A percentile compares a stretch with the other conserved stretches of the same genome.
Evolutionary conservation across 2,329 filamentous ascomycete species (phyloP).

Genomic region (Paracamarosporium sp.): DNA sequence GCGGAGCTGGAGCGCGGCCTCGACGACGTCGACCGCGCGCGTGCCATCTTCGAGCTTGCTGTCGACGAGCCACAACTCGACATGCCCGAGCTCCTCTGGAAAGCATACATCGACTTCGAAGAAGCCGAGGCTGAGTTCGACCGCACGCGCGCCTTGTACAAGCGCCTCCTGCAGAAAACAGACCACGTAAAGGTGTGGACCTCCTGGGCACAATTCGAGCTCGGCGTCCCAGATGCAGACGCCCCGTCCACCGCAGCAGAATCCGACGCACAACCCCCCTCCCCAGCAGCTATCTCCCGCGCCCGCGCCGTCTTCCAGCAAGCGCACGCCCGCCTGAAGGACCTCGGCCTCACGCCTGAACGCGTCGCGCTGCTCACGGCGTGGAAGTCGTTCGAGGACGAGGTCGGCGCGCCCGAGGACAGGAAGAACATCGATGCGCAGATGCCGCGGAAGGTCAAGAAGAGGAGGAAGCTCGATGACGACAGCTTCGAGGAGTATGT

Average conservation of each 20-base stretch:
- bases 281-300: conserved; percentile 81
- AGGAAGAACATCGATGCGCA: conserved; percentile 85
- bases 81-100: conserved; percentile 98
- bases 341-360: conserved; percentile 89
- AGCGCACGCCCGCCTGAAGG: conserved; percentile 85
- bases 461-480: conserved; percentile 88
- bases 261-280: conserved; percentile 69
- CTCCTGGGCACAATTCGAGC: conserved; percentile 97
- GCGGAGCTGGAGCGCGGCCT: conserved; percentile 90
- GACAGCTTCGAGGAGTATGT: conserved; percentile 95
- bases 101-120: conserved; percentile 98
- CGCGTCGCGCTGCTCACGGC: conserved; percentile 89
- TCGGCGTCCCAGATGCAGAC: conserved; percentile 82
- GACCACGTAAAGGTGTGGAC: conserved; percentile 99
- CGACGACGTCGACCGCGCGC: conserved; percentile 85
- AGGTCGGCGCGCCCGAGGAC: conserved; percentile 77
- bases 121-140: conserved; percentile 94
- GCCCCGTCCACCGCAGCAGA: conserved; percentile 66
- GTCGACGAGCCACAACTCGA: conserved; percentile 83
- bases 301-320: conserved; percentile 85
- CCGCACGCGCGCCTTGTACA: conserved; percentile 80
- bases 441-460: conserved; percentile 94
- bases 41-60: conserved; percentile 91
- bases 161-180: conserved; percentile 91
- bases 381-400: conserved; percentile 91